Evolutionary conservation across 1,139 yeast species (phyloP).

Genomic region (Kodamaea sp.): DNA sequence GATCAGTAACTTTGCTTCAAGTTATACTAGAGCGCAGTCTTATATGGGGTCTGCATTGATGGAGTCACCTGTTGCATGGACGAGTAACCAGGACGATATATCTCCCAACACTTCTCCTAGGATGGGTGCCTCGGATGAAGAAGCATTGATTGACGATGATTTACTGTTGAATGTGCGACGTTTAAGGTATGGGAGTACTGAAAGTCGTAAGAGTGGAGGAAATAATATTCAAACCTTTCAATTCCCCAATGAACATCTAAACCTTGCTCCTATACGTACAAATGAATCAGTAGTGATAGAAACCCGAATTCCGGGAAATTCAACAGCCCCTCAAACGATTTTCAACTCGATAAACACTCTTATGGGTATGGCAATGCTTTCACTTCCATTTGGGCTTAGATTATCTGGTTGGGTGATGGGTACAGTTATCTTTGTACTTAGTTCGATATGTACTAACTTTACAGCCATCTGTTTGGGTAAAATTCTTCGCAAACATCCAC

Average conservation of each 20-base stretch:
- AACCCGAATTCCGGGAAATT: slow-evolving; percentile 19
- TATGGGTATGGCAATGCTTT: slow-evolving; percentile 81
- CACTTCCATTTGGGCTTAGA: slow-evolving; percentile 76
- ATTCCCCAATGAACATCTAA: slow-evolving; percentile 7
- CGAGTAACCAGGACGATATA: slow-evolving; percentile 13
- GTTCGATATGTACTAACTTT: slow-evolving; percentile 61
- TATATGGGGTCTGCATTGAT: slow-evolving; percentile 29
- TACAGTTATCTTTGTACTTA: slow-evolving; percentile 42
- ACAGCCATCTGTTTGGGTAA: slow-evolving; percentile 57
- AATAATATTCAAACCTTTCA: slow-evolving; percentile 14
- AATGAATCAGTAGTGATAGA: not conserved
- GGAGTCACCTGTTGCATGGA: slow-evolving; percentile 14
- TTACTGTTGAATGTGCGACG: not conserved
- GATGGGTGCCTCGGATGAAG: slow-evolving; percentile 6
- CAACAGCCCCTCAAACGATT: slow-evolving; percentile 80
- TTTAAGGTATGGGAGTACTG: not conserved
- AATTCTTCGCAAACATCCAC: slow-evolving; percentile 28
- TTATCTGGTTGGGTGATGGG: slow-evolving; percentile 84
- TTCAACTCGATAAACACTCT: slow-evolving; percentile 84
- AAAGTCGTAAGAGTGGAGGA: slow-evolving; percentile 1
- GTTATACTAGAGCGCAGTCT: slow-evolving; percentile 74
- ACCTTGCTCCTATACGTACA: too few species aligned
- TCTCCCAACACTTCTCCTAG: slow-evolving; percentile 26
- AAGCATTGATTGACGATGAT: slow-evolving; percentile 4
- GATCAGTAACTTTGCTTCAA: slow-evolving; percentile 71